phyloP scores from a whole-genome alignment of 169 alveolate genomes.

The Cryptosporidium canis region DNA sequence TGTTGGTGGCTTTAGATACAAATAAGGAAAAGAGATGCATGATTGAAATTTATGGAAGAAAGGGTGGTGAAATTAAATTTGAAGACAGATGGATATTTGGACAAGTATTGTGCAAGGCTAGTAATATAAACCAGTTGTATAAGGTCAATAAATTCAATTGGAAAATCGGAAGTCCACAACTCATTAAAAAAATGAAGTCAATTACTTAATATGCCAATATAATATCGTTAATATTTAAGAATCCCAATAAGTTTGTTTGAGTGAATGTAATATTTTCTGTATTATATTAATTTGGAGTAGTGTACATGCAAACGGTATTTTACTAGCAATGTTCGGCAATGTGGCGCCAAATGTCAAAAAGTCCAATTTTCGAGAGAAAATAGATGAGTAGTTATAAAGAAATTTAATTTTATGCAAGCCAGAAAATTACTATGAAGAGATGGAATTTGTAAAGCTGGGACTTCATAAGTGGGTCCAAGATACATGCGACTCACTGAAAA shows the following conservation, averaged over 20 bases:
- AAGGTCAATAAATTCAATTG: neutral
- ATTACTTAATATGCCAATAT: too few relatives aligned
- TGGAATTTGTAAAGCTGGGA: conserved; percentile 33
- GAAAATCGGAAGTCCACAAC: neutral
- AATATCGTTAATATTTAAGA: too few relatives aligned
- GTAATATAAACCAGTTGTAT: neutral
- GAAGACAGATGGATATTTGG: conserved; percentile 58
- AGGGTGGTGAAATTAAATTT: neutral
- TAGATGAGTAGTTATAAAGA: neutral
- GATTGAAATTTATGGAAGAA: conserved; percentile 29
- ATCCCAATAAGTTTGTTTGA: too few relatives aligned
- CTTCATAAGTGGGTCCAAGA: conserved; percentile 52
- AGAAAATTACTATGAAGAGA: neutral
- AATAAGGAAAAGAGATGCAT: neutral
- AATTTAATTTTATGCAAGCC: neutral
- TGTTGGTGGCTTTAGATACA: neutral
- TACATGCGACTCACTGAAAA: conserved; percentile 72
- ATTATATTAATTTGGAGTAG: too few relatives aligned
- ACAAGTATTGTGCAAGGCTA: conserved; percentile 11
- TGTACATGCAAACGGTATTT: too few relatives aligned
- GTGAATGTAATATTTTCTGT: too few relatives aligned
- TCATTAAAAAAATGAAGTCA: too few relatives aligned
- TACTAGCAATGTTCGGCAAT: too few relatives aligned
- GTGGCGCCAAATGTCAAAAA: neutral
- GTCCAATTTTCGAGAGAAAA: neutral